Conservation (phyloP, 2,329 filamentous ascomycete species). For the Aureobasidium sp. region DNA sequence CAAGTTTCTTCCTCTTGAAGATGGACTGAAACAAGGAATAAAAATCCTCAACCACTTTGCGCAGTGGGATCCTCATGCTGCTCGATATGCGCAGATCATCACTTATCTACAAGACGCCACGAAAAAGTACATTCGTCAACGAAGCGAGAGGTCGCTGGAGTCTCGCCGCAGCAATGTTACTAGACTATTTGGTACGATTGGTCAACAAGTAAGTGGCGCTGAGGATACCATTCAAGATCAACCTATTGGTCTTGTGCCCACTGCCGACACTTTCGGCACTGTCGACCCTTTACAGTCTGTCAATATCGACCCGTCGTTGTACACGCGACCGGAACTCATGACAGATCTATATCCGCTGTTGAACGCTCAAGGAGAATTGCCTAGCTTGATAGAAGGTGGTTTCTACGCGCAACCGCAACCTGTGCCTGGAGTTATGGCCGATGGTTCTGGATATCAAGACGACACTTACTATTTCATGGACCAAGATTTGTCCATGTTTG, state of each 20-base stretch:
- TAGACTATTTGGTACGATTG: slow-evolving; percentile 8
- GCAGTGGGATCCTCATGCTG: slow-evolving; percentile 24
- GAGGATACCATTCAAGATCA: neutral
- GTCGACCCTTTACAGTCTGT: neutral
- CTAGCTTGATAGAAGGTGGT: neutral
- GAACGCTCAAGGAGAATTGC: neutral
- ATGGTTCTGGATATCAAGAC: neutral
- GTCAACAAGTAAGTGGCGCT: neutral
- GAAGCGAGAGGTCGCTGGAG: slow-evolving; percentile 6
- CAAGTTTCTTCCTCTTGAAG: slow-evolving; percentile 19
- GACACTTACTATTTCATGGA: slow-evolving; percentile 15
- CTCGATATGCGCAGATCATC: slow-evolving; percentile 25
- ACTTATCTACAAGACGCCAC: slow-evolving; percentile 19
- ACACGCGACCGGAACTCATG: neutral
- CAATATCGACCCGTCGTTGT: neutral
- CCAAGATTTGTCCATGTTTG: slow-evolving; percentile 16
- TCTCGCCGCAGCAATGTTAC: neutral
- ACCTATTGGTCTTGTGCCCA: neutral
- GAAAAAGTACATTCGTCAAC: slow-evolving; percentile 3
- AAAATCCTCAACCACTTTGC: slow-evolving; percentile 25
- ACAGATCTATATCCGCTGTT: neutral
- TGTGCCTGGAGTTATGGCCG: neutral
- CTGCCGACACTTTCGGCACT: neutral
- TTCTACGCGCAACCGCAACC: neutral
- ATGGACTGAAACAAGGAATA: slow-evolving; percentile 21